Conservation (phyloP, 2,329 filamentous ascomycete species). For the Ceratocystis cubensis region DNA sequence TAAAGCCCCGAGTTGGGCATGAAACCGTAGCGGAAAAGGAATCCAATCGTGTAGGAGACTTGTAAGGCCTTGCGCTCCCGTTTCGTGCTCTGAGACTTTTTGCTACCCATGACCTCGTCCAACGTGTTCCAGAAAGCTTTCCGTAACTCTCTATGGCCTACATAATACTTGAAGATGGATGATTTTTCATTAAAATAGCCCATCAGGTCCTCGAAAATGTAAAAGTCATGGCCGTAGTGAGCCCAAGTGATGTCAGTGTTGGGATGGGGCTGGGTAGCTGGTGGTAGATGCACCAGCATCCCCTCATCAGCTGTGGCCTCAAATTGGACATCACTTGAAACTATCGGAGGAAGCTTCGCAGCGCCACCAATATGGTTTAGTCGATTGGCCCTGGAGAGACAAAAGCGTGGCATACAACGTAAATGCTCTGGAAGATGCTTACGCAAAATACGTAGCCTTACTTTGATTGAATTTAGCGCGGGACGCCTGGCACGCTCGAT, state of each 20-base stretch:
- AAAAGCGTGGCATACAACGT: not conserved
- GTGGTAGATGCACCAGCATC: not conserved
- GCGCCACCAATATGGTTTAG: not conserved
- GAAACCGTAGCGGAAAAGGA: conserved; percentile 1
- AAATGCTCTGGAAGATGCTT: conserved; percentile 1
- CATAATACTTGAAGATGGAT: not conserved
- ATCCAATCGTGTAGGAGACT: not conserved
- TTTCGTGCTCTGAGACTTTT: not conserved
- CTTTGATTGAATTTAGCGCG: not conserved
- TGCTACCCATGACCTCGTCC: not conserved
- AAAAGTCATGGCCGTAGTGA: conserved; percentile 8
- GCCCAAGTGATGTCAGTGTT: not conserved
- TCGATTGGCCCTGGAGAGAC: not conserved
- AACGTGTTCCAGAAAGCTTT: not conserved
- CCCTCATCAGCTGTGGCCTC: not conserved
- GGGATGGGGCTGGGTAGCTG: not conserved
- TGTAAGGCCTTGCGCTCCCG: not conserved
- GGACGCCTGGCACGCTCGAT: not conserved
- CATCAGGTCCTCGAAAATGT: conserved; percentile 9
- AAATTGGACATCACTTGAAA: not conserved
- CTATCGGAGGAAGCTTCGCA: not conserved
- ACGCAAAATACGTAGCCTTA: not conserved
- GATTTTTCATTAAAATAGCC: conserved; percentile 8
- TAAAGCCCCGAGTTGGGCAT: not conserved
- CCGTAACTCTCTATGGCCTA: not conserved